Evolutionary conservation across 2,329 filamentous ascomycete species (phyloP), one percentile per base, ranked within the genome.

Genomic region (Aureobasidium mangrovei): DNA sequence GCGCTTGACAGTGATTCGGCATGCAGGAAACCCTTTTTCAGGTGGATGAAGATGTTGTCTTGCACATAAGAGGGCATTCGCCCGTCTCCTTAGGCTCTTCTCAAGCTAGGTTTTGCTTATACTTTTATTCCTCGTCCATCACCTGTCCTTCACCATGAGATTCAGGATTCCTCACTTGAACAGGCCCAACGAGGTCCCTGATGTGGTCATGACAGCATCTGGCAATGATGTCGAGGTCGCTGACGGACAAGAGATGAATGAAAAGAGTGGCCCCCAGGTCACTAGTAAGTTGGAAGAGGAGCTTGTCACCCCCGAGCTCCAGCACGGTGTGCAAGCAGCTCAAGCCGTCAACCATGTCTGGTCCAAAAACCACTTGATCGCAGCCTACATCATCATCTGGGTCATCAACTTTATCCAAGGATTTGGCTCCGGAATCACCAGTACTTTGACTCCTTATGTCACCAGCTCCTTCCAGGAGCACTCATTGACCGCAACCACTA

Each of bases 361-460:
- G 72, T 63, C 60, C 45, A 69, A 65, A 56, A 62, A 63, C 44
- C 65, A 67, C 1, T 60, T 74, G 12, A 64, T 67, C n/a, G 56
- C 59, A 38, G 69, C 69, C 56, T 72, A 71, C 53, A 60, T 65
- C 41, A 75, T 72, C 49, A 68, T 78, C 28, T 77, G 72, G 58
- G 57, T 78, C 4, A 72, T 74, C 62, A 70, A 72, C 43, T 76
- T 78, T 57, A 71, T 74, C 61, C 75, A 78, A 36, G 74, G 73
- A 31, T 62, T 77, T 36, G 67, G 74, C 54, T 66, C 73, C 54
- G 65, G 67, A 46, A 69, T 72, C 43, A 70, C 72, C 41, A 29
- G 38, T 10, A 53, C 71, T 24, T 60, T 72, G 43, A 67, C 65
- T 7, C 65, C 66, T 3, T 73, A 67, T 56, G 73, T 77, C 54